Conservation (phyloP, 139 green algal genomes). For the Penium margaritaceum region DNA sequence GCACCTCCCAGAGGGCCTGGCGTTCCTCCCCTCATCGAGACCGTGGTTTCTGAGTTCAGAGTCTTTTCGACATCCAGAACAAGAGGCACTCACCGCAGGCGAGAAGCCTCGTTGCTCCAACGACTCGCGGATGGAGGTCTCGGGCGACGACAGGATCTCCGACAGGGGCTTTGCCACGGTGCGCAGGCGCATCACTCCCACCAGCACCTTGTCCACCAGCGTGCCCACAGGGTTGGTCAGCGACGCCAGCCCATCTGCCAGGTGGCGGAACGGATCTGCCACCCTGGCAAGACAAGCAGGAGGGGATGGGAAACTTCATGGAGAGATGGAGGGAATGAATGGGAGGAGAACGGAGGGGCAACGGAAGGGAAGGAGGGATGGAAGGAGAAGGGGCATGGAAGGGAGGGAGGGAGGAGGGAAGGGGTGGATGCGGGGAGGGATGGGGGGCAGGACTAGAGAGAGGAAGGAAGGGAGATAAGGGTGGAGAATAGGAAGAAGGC, state of each 20-base stretch:
- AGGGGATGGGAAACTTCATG: neutral
- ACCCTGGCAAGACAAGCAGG: conserved; percentile 11
- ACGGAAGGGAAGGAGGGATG: neutral
- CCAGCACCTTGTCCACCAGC: conserved; percentile 68
- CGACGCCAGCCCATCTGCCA: conserved; percentile 63
- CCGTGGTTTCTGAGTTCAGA: too few relatives aligned
- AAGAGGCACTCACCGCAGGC: neutral
- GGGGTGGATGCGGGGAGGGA: too few relatives aligned
- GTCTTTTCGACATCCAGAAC: neutral
- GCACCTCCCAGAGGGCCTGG: too few relatives aligned
- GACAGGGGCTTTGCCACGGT: conserved; percentile 1
- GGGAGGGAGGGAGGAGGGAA: conserved; percentile 1
- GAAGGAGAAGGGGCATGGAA: neutral
- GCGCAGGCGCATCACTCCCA: conserved; percentile 61
- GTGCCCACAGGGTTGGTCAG: conserved; percentile 78
- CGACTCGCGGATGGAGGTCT: conserved; percentile 53
- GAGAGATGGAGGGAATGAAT: neutral
- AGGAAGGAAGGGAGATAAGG: too few relatives aligned
- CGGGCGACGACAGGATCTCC: conserved; percentile 52
- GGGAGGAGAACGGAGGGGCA: neutral
- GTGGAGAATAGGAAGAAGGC: too few relatives aligned
- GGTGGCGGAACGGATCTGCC: conserved; percentile 59
- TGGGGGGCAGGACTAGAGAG: too few relatives aligned
- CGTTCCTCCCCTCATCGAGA: too few relatives aligned
- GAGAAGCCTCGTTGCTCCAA: conserved; percentile 75